These are phyloP conservation scores for Coemansia furcata DNA, from an alignment of 192 early-diverging fungal genomes.

Conservation along the genomic window DNA sequence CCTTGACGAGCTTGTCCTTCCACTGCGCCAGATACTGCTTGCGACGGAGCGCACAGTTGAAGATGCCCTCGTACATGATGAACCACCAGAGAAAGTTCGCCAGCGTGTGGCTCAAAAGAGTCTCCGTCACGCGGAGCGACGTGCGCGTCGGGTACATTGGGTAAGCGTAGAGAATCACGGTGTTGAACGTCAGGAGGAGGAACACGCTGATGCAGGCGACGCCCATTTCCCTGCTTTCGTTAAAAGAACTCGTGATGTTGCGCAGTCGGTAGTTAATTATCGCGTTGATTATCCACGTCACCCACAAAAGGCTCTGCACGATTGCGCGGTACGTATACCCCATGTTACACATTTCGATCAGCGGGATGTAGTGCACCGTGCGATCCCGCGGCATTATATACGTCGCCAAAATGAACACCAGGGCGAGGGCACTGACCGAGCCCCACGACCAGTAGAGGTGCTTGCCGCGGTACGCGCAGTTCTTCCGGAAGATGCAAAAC, in stretches of 20 bases:
- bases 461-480: constrained; percentile 36
- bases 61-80: constrained; percentile 51
- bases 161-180: constrained; percentile 36
- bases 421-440: constrained; percentile 6
- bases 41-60: constrained; percentile 38
- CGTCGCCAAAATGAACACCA: constrained; percentile 32
- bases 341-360: constrained; percentile 46
- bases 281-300: constrained; percentile 39
- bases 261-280: constrained; percentile 41
- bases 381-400: constrained; percentile 27
- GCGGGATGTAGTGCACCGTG: constrained; percentile 31
- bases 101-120: constrained; percentile 27
- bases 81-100: constrained; percentile 53
- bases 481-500: constrained; percentile 45
- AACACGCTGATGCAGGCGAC: constrained; percentile 43
- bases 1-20: constrained; percentile 46
- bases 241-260: constrained; percentile 53
- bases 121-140: constrained; percentile 23
- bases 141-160: constrained; percentile 33
- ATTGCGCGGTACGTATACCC: constrained; percentile 41
- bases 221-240: constrained; percentile 45
- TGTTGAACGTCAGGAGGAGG: constrained; percentile 42
- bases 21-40: constrained; percentile 31
- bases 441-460: constrained; percentile 20
- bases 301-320: constrained; percentile 42